Evolutionary conservation across 106 monocot genomes (phyloP).

Genomic region (Acorus gramineus): DNA sequence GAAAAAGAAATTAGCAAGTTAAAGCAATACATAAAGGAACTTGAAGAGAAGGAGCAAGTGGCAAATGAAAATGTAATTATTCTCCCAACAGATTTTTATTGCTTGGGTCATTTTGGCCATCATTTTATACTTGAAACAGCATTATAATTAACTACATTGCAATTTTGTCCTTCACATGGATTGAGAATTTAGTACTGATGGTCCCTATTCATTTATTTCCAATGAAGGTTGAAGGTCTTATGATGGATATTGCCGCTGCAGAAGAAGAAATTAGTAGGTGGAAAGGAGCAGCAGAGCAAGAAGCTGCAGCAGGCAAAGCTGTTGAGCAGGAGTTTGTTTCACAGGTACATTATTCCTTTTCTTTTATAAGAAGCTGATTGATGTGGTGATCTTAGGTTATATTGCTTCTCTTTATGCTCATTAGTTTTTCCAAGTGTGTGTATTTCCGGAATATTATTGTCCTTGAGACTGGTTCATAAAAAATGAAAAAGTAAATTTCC

Average conservation of each 20-base stretch:
- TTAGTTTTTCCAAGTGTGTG: not conserved
- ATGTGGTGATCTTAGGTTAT: too few relatives aligned
- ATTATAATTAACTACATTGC: too few relatives aligned
- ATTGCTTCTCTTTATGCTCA: too few relatives aligned
- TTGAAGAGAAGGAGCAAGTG: conserved; percentile 67
- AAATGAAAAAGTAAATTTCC: too few relatives aligned
- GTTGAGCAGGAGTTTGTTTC: conserved; percentile 73
- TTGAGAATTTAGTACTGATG: not conserved
- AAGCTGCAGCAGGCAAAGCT: conserved; percentile 88
- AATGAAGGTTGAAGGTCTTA: conserved; percentile 90
- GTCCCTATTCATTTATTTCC: not conserved
- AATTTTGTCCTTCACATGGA: not conserved
- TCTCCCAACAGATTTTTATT: not conserved
- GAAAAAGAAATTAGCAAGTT: conserved; percentile 64
- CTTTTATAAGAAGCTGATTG: not conserved
- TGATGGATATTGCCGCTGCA: conserved; percentile 85
- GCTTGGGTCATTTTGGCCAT: too few relatives aligned
- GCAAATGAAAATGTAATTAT: conserved; percentile 87
- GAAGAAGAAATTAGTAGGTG: conserved; percentile 98
- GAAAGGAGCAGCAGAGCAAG: conserved; percentile 94
- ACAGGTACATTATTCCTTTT: conserved; percentile 35
- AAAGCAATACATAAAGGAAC: conserved; percentile 63
- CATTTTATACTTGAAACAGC: too few relatives aligned
- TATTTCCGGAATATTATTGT: not conserved
- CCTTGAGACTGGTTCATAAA: too few relatives aligned